These are phyloP conservation scores for Carex myosuroides DNA, from an alignment of 176 grass and related monocot species.

Conservation along the genomic window DNA sequence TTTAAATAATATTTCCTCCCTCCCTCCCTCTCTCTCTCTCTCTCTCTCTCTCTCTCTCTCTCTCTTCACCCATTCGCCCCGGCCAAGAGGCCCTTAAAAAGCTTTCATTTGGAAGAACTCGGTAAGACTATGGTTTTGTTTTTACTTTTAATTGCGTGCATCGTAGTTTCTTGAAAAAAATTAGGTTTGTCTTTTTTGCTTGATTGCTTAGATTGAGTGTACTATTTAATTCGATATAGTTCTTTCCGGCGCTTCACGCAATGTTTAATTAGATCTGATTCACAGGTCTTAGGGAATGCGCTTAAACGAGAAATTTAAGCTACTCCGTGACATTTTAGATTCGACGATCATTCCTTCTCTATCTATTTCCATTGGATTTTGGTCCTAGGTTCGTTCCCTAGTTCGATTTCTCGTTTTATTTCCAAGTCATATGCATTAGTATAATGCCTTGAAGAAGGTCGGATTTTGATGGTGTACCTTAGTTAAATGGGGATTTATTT, in stretches of 20 bases:
- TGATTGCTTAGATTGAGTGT: background rate
- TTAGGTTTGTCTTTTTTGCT: background rate
- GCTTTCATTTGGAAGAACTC: background rate
- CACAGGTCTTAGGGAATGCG: background rate
- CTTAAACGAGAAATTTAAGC: background rate
- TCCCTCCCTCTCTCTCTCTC: background rate
- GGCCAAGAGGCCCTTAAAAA: background rate
- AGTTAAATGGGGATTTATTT: background rate
- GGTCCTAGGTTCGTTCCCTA: background rate
- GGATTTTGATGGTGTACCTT: background rate
- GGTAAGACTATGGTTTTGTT: background rate
- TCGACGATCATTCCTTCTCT: background rate
- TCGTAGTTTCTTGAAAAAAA: background rate
- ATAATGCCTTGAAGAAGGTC: background rate
- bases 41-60: background rate
- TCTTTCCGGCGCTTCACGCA: background rate
- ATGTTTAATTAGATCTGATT: constrained; percentile 1
- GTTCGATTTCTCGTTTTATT: background rate
- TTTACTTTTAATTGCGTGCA: background rate
- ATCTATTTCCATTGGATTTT: background rate
- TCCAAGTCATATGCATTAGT: background rate
- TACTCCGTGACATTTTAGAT: background rate
- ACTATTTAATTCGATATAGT: background rate
- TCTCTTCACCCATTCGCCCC: background rate
- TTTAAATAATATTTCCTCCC: background rate